phyloP scores from a whole-genome alignment of 2,329 filamentous ascomycete species.

The Westerdykella ornata region DNA sequence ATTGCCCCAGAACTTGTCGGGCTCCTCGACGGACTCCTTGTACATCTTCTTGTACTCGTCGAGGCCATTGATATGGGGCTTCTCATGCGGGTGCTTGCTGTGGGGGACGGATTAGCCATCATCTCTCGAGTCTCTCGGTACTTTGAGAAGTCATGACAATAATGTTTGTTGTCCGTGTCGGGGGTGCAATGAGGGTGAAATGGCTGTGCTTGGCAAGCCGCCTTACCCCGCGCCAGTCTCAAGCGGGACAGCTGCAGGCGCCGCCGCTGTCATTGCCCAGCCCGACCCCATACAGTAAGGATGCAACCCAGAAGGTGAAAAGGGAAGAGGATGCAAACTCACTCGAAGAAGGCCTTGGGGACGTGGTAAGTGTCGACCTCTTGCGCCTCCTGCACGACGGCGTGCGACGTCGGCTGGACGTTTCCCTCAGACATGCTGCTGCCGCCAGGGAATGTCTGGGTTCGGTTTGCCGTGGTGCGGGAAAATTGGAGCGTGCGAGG shows the following conservation, averaged over 20 bases:
- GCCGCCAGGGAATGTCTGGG: neutral
- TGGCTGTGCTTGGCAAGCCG: conserved; percentile 10
- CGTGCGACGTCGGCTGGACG: conserved; percentile 30
- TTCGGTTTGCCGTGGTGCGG: too few relatives aligned
- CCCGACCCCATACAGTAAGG: conserved; percentile 9
- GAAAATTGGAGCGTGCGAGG: neutral
- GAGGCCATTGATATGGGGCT: conserved; percentile 53
- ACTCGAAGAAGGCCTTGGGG: conserved; percentile 45
- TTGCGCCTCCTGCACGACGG: conserved; percentile 67
- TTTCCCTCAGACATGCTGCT: conserved; percentile 42
- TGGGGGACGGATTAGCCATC: conserved; percentile 6
- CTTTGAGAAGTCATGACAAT: neutral
- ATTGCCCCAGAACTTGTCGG: conserved; percentile 82
- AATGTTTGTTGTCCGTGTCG: neutral
- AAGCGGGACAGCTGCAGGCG: neutral
- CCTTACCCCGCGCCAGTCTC: conserved; percentile 9
- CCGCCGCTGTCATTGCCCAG: conserved; percentile 6
- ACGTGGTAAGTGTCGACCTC: conserved; percentile 65
- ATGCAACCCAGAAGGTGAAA: conserved; percentile 16
- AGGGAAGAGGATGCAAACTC: conserved; percentile 18
- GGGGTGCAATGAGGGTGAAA: neutral
- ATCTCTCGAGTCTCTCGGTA: neutral
- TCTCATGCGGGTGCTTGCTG: conserved; percentile 54
- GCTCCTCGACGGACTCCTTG: conserved; percentile 81
- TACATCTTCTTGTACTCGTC: conserved; percentile 60